A percentile compares a stretch with the other conserved stretches of the same genome.
Evolutionary conservation across 139 green algal species (phyloP).

Genomic region (Tetradesmus lagerheimii): DNA sequence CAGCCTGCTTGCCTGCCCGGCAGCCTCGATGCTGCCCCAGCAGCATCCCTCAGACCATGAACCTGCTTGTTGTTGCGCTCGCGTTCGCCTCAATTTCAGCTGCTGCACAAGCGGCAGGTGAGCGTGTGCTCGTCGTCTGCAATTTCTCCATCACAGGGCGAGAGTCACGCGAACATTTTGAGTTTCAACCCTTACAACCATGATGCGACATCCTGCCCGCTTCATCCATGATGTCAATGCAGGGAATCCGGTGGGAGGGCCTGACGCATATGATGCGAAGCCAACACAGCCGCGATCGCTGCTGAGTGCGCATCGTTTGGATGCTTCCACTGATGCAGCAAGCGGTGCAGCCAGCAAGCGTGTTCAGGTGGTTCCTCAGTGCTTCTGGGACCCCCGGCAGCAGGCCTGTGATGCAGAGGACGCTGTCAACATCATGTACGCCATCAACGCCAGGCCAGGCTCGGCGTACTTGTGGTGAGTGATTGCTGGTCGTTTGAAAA

Average conservation of each 20-base stretch:
- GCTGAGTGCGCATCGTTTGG: not conserved
- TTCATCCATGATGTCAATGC: not conserved
- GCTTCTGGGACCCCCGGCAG: not conserved
- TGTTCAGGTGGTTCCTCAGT: conserved; percentile 1
- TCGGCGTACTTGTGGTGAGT: conserved; percentile 39
- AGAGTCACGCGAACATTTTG: not conserved
- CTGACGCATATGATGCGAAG: not conserved
- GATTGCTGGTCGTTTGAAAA: not conserved
- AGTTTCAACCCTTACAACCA: not conserved
- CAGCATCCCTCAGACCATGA: no score
- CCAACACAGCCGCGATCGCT: not conserved
- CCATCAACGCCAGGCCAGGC: not conserved
- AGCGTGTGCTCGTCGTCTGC: not conserved
- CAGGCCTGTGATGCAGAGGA: conserved; percentile 16
- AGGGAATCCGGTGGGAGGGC: not conserved
- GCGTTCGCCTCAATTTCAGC: not conserved
- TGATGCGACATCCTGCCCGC: not conserved
- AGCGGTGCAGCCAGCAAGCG: not conserved
- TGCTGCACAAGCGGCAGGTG: not conserved
- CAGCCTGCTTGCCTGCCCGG: not conserved
- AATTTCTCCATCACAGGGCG: not conserved
- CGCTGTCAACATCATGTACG: conserved; percentile 41
- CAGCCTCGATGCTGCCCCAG: not conserved
- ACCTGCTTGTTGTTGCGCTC: not conserved
- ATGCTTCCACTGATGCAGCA: no score